phyloP scores from a whole-genome alignment of 2,329 filamentous ascomycete genomes.

The Colletotrichum orbiculare region DNA sequence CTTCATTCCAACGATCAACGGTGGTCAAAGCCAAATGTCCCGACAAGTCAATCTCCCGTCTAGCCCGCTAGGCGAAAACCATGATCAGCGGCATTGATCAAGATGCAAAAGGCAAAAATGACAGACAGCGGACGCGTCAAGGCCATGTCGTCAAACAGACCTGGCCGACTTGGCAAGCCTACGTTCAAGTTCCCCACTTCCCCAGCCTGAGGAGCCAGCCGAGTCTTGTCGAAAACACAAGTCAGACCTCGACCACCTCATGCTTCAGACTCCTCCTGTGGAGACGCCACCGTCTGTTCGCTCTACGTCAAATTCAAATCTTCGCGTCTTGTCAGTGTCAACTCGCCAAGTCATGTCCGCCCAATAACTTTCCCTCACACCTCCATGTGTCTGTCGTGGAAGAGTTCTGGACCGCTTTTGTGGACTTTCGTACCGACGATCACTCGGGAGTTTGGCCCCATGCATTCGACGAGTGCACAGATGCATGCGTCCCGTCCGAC shows the following conservation, averaged over 20 bases:
- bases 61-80: background rate
- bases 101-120: conserved; percentile 15
- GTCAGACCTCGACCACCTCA: background rate
- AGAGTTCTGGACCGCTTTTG: background rate
- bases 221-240: background rate
- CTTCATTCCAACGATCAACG: conserved; percentile 14
- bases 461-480: conserved; percentile 23
- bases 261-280: conserved; percentile 1
- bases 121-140: conserved; percentile 7
- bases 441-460: conserved; percentile 13
- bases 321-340: background rate
- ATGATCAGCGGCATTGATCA: conserved; percentile 4
- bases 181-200: too few relatives aligned
- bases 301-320: conserved; percentile 5
- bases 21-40: conserved; percentile 4
- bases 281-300: conserved; percentile 8
- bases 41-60: conserved; percentile 12
- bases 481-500: conserved; percentile 9
- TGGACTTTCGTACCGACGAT: conserved; percentile 13
- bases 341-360: background rate
- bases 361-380: background rate
- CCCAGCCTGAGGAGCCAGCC: background rate
- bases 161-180: conserved; percentile 1
- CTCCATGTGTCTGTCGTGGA: background rate
- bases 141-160: background rate